Conservation (phyloP, 108 stramenopile species). For the Cyclotella sp. region DNA sequence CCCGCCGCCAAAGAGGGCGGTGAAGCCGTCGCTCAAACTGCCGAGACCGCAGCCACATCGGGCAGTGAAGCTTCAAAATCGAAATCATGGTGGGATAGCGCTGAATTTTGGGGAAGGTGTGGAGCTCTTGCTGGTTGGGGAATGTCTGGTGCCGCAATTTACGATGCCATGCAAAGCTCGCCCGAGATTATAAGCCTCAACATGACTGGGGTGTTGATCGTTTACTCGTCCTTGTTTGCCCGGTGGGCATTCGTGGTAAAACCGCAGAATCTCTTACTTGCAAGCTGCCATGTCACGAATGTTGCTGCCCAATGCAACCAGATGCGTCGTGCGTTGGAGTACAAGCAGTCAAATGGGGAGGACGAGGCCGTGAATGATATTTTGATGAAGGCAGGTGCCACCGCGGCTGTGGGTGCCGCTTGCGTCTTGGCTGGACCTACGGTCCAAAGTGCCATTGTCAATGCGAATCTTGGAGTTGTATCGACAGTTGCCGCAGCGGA, state of each 20-base stretch:
- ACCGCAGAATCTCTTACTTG: conserved; percentile 78
- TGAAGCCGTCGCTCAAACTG: conserved; percentile 8
- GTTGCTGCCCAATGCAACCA: conserved; percentile 85
- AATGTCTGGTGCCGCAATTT: conserved; percentile 88
- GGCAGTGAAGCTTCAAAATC: background rate
- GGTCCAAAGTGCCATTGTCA: conserved; percentile 52
- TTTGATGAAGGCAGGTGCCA: conserved; percentile 64
- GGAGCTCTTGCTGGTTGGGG: conserved; percentile 92
- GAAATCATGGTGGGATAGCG: conserved; percentile 64
- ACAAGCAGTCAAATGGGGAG: conserved; percentile 71
- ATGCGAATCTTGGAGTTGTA: conserved; percentile 67
- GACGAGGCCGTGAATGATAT: conserved; percentile 74
- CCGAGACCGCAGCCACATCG: background rate
- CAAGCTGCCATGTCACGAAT: conserved; percentile 81
- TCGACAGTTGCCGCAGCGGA: conserved; percentile 75
- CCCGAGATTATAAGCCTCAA: conserved; percentile 86
- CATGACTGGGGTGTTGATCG: conserved; percentile 90
- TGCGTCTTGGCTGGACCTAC: conserved; percentile 67
- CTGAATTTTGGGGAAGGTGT: conserved; percentile 80
- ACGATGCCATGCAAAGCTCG: conserved; percentile 76
- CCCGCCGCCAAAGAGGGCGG: conserved; percentile 4
- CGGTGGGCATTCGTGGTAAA: conserved; percentile 84
- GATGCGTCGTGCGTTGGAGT: conserved; percentile 75
- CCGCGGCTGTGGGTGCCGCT: conserved; percentile 66
- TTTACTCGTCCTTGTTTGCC: conserved; percentile 83